Percentiles rank a stretch among this genome's conserved stretches.
Evolutionary conservation across 2,329 filamentous ascomycete genomes (phyloP).

Genomic region (Aphanocladium album): DNA sequence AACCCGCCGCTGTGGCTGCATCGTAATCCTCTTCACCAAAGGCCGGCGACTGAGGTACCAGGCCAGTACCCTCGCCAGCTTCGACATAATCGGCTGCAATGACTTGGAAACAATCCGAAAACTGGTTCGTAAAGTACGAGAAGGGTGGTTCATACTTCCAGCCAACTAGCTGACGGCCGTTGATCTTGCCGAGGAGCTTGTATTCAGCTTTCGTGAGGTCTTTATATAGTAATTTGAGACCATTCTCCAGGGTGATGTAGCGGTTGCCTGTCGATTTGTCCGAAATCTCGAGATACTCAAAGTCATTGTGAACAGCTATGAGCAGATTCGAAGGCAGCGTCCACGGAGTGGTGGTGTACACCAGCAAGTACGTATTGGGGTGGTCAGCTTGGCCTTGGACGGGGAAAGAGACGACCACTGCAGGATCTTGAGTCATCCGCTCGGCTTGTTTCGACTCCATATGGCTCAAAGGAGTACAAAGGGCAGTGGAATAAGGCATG

Average conservation of each 20-base stretch:
- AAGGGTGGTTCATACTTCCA: conserved; percentile 71
- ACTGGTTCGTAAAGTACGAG: conserved; percentile 65
- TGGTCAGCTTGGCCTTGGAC: conserved; percentile 57
- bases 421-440: conserved; percentile 69
- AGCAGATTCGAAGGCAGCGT: conserved; percentile 73
- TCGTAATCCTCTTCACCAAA: conserved; percentile 77
- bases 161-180: conserved; percentile 62
- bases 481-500: conserved; percentile 71
- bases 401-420: conserved; percentile 66
- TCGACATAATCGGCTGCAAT: conserved; percentile 67
- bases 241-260: conserved; percentile 63
- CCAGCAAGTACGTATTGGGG: conserved; percentile 52
- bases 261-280: conserved; percentile 62
- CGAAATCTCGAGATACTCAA: conserved; percentile 71
- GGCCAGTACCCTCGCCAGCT: conserved; percentile 66
- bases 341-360: conserved; percentile 69
- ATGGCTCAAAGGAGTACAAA: conserved; percentile 69
- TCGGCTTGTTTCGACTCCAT: conserved; percentile 74
- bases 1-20: conserved; percentile 57
- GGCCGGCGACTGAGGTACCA: conserved; percentile 70
- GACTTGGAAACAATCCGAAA: conserved; percentile 65
- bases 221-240: conserved; percentile 67
- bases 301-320: conserved; percentile 68
- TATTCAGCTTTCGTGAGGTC: conserved; percentile 73
- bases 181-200: conserved; percentile 61